Percentiles rank a stretch among this genome's conserved stretches.
phyloP scores from a whole-genome alignment of 140 eudicot genomes.

The Bidens hawaiensis region DNA sequence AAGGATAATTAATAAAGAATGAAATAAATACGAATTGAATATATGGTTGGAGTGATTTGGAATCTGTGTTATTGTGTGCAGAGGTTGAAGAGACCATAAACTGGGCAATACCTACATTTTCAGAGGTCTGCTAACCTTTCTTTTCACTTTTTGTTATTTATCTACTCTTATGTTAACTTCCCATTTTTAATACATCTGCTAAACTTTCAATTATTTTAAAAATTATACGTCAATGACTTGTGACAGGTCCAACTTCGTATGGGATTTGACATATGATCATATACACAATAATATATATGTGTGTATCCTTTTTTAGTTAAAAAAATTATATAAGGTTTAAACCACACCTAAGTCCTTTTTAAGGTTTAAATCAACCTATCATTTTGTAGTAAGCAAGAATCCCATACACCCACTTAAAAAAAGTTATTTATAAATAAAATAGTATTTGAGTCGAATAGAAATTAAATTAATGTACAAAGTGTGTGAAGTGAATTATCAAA shows the following conservation, averaged over 20 bases:
- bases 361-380: neutral
- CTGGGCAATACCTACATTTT: slow-evolving; percentile 67
- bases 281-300: neutral
- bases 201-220: neutral
- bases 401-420: too few relatives aligned
- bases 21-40: too few relatives aligned
- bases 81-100: slow-evolving; percentile 78
- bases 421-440: too few relatives aligned
- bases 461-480: too few relatives aligned
- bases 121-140: slow-evolving; percentile 55
- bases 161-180: slow-evolving; percentile 8
- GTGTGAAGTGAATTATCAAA: too few relatives aligned
- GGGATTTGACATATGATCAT: slow-evolving; percentile 21
- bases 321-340: too few relatives aligned
- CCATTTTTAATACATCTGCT: neutral
- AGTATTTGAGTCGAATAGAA: too few relatives aligned
- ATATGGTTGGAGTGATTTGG: slow-evolving; percentile 19
- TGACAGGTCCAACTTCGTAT: slow-evolving; percentile 11
- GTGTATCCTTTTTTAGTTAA: too few relatives aligned
- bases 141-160: slow-evolving; percentile 4
- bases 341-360: neutral
- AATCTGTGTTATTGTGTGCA: slow-evolving; percentile 28
- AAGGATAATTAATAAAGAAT: slow-evolving; percentile 5
- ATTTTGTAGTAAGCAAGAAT: too few relatives aligned
- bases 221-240: neutral